These are phyloP conservation scores for Mrakiaceae sp. DNA, from an alignment of 1,284 basidiomycete genomes.

Conservation along the genomic window DNA sequence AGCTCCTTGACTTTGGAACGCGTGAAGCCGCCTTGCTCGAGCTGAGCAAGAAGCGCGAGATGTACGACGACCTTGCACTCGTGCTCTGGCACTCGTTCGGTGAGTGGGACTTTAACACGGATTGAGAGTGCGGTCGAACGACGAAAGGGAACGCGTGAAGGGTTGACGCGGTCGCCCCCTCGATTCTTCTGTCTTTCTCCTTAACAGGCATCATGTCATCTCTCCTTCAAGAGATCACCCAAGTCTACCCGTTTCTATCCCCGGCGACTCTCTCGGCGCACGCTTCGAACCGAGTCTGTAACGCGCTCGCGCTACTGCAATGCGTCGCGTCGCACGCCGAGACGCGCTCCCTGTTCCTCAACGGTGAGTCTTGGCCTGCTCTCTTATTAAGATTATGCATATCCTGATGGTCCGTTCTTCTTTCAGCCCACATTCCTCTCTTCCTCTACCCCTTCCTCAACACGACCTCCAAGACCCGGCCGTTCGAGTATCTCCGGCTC, in stretches of 20 bases:
- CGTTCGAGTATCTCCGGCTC: conserved; percentile 95
- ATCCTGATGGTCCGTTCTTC: background rate
- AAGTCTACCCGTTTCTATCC: conserved; percentile 90
- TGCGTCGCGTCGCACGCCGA: conserved; percentile 95
- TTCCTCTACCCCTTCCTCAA: conserved; percentile 99
- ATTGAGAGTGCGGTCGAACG: no score
- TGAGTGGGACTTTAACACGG: conserved; percentile 37
- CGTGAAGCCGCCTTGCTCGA: conserved; percentile 82
- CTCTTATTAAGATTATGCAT: background rate
- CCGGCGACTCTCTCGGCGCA: conserved; percentile 95
- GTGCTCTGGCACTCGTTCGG: conserved; percentile 99
- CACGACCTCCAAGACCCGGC: conserved; percentile 96
- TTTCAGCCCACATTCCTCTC: conserved; percentile 85
- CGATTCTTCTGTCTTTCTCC: background rate
- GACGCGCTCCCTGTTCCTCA: conserved; percentile 82
- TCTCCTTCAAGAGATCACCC: conserved; percentile 93
- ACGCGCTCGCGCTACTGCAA: conserved; percentile 91
- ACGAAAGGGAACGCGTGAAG: no score
- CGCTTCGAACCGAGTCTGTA: conserved; percentile 98
- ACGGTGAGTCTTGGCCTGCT: conserved; percentile 46
- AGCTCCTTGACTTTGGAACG: conserved; percentile 43
- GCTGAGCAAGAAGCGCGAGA: conserved; percentile 96
- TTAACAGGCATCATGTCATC: conserved; percentile 93
- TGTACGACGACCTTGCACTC: conserved; percentile 95
- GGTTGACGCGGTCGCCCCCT: background rate